phyloP scores from a whole-genome alignment of 306 rosid genomes.

The Cucumis hystrix region DNA sequence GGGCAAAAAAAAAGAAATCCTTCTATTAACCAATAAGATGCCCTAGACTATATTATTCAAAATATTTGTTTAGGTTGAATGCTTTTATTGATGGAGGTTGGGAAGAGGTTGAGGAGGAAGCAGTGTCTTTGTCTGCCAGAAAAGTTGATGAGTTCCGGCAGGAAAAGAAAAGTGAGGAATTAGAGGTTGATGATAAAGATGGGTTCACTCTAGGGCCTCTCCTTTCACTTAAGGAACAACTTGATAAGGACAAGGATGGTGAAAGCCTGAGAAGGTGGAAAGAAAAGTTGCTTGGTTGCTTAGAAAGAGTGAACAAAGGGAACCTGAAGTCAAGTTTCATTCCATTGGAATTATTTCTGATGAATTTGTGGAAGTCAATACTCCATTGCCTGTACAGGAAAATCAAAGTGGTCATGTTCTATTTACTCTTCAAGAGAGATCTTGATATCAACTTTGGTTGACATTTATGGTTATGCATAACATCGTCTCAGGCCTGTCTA shows the following conservation, averaged over 20 bases:
- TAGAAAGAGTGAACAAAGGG: conserved; percentile 62
- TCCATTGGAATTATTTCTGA: conserved; percentile 63
- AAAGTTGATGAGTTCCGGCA: conserved; percentile 1
- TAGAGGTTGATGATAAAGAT: conserved; percentile 27
- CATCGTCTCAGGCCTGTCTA: conserved; percentile 76
- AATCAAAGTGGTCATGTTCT: conserved; percentile 25
- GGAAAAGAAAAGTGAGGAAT: conserved; percentile 19
- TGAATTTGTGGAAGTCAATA: conserved; percentile 56
- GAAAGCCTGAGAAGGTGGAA: conserved; percentile 97
- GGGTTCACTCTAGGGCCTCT: conserved; percentile 73
- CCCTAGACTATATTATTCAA: neutral
- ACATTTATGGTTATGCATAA: conserved; percentile 72
- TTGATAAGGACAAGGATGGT: conserved; percentile 89
- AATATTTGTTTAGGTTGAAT: too few relatives aligned
- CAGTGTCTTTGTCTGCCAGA: too few relatives aligned
- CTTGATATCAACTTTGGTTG: conserved; percentile 58
- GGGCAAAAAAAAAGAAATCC: neutral
- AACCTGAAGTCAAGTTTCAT: conserved; percentile 82
- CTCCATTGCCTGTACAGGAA: conserved; percentile 49
- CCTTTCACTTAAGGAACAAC: conserved; percentile 86
- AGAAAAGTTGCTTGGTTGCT: conserved; percentile 87
- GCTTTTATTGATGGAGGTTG: too few relatives aligned
- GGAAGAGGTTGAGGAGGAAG: too few relatives aligned
- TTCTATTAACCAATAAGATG: neutral
- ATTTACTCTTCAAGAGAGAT: conserved; percentile 62